Evolutionary conservation across 257 asterid species (phyloP).

Genomic region (Penstemon barbatus): DNA sequence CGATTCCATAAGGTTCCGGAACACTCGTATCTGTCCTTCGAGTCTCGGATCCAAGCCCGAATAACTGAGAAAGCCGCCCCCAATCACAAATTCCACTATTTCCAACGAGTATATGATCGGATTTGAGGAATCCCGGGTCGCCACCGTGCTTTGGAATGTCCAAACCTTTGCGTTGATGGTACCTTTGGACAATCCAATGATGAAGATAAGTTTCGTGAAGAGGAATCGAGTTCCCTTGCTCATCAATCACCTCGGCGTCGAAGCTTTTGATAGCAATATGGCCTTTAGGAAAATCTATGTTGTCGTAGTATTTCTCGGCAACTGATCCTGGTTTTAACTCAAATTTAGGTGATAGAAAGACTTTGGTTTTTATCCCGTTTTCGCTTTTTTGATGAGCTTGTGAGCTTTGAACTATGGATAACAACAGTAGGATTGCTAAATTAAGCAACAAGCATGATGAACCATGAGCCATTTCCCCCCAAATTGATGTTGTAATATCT

Average conservation of each 20-base stretch:
- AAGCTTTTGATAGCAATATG: constrained; percentile 71
- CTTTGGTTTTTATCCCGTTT: constrained; percentile 47
- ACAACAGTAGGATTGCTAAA: constrained; percentile 33
- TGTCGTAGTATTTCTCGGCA: constrained; percentile 44
- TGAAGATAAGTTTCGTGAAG: constrained; percentile 79
- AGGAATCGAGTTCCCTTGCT: constrained; percentile 57
- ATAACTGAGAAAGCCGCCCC: constrained; percentile 53
- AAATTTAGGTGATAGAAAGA: constrained; percentile 58
- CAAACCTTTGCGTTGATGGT: constrained; percentile 41
- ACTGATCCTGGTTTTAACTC: constrained; percentile 67
- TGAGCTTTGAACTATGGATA: constrained; percentile 22
- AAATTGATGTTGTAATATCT: constrained; percentile 10
- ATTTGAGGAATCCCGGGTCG: constrained; percentile 26
- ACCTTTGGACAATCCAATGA: constrained; percentile 63
- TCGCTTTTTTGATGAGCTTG: constrained; percentile 29
- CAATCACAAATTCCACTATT: constrained; percentile 59
- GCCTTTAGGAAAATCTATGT: constrained; percentile 64
- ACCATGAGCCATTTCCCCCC: constrained; percentile 29
- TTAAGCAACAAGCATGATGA: constrained; percentile 24
- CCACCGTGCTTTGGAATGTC: constrained; percentile 4
- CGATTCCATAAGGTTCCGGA: constrained; percentile 83
- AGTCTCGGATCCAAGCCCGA: constrained; percentile 93
- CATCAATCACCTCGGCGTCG: constrained; percentile 65
- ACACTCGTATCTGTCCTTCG: constrained; percentile 54
- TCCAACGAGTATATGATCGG: constrained; percentile 36